Conservation (phyloP, 2,329 filamentous ascomycete genomes). For the Fusarium begoniae region DNA sequence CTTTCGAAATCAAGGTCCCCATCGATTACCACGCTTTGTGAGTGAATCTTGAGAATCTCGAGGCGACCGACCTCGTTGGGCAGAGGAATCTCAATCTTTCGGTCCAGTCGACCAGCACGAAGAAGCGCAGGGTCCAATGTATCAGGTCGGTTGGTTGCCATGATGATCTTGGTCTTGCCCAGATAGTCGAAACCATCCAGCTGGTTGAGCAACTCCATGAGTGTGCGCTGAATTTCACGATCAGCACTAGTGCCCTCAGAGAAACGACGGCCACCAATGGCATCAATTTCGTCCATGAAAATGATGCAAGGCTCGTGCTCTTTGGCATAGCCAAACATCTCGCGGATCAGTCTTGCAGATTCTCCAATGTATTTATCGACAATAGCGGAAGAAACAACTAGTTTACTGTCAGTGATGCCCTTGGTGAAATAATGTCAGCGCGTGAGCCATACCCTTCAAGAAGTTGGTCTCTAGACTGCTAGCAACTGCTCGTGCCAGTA, state of each 20-base stretch:
- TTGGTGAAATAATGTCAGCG: background rate
- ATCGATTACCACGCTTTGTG: constrained; percentile 84
- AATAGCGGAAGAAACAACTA: constrained; percentile 97
- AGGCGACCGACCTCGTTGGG: constrained; percentile 96
- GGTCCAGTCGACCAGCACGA: constrained; percentile 90
- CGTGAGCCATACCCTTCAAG: constrained; percentile 76
- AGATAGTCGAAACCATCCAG: constrained; percentile 99
- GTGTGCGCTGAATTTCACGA: constrained; percentile 95
- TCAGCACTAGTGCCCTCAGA: constrained; percentile 97
- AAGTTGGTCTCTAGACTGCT: constrained; percentile 98
- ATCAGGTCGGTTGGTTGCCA: constrained; percentile 98
- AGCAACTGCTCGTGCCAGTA: constrained; percentile 92
- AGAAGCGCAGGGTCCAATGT: constrained; percentile 93
- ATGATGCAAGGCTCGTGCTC: constrained; percentile 99
- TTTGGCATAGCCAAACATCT: constrained; percentile 99
- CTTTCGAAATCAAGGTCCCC: constrained; percentile 99
- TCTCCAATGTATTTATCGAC: constrained; percentile 99
- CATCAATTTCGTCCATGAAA: constrained; percentile 99
- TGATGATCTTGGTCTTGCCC: constrained; percentile 99
- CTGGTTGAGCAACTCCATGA: constrained; percentile 99
- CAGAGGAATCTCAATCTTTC: constrained; percentile 97
- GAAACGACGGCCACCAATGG: constrained; percentile 95
- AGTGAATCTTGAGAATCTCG: constrained; percentile 98
- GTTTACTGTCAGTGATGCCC: constrained; percentile 29
- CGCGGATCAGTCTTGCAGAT: constrained; percentile 93